Percentiles rank a stretch among this genome's conserved stretches.
phyloP scores from a whole-genome alignment of 2,329 filamentous ascomycete species.

The Fusarium sp. region DNA sequence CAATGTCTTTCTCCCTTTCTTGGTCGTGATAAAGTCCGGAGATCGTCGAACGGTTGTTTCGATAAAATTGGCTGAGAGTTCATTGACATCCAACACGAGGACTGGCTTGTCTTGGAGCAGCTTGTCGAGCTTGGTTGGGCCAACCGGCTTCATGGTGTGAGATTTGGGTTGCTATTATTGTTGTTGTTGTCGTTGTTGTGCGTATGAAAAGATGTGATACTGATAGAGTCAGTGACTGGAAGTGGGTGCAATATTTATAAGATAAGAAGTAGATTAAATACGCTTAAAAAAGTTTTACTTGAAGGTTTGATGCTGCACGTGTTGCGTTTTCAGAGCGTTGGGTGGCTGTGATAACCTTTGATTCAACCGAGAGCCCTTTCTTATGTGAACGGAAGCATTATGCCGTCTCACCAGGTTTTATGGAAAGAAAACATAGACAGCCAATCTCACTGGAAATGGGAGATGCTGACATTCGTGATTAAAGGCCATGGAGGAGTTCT shows the following conservation, averaged over 20 bases:
- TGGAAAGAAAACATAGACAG: background rate
- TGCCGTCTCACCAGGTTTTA: background rate
- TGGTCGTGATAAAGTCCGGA: accelerated
- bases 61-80: background rate
- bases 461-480: background rate
- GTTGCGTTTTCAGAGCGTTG: background rate
- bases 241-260: background rate
- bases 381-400: background rate
- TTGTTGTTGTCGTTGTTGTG: background rate
- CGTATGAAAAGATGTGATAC: background rate
- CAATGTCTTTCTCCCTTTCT: background rate
- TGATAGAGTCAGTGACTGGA: background rate
- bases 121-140: accelerated
- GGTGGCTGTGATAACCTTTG: background rate
- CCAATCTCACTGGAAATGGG: background rate
- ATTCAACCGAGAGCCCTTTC: background rate
- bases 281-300: background rate
- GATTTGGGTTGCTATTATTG: background rate
- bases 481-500: background rate
- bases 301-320: background rate
- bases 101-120: background rate
- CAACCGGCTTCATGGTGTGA: background rate
- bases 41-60: background rate
- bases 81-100: background rate
- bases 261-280: background rate